Evolutionary conservation across 805 yeast genomes (phyloP).

Genomic region (Zygoascus bituminiphila): DNA sequence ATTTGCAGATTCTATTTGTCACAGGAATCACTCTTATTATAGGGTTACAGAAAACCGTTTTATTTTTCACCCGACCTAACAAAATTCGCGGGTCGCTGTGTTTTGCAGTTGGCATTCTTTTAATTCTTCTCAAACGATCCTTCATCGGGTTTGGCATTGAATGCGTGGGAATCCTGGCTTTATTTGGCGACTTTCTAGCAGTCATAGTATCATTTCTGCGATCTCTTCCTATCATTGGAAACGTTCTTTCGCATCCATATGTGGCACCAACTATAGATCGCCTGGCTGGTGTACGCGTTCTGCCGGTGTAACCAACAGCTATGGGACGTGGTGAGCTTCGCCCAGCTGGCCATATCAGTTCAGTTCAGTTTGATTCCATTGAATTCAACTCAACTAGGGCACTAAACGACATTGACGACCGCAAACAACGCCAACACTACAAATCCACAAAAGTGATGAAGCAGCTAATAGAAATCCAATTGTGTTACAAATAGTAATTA

Average conservation of each 20-base stretch:
- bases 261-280: conserved; percentile 67
- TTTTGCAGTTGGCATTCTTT: conserved; percentile 62
- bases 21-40: conserved; percentile 81
- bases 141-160: conserved; percentile 82
- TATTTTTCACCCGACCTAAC: conserved; percentile 78
- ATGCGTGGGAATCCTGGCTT: conserved; percentile 77
- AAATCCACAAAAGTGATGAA: no score
- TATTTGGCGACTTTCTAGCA: conserved; percentile 91
- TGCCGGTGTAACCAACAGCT: conserved; percentile 46
- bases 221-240: conserved; percentile 82
- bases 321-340: no score
- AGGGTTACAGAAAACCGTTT: conserved; percentile 75
- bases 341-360: no score
- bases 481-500: no score
- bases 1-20: conserved; percentile 45
- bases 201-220: conserved; percentile 80
- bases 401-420: no score
- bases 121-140: conserved; percentile 69
- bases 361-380: no score
- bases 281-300: conserved; percentile 57
- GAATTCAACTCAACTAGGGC: no score
- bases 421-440: no score
- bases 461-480: no score
- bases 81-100: conserved; percentile 83
- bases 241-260: conserved; percentile 67